These are phyloP conservation scores for Lecanoromycetidae sp. DNA, from an alignment of 2,329 filamentous ascomycete genomes.

Conservation along the genomic window DNA sequence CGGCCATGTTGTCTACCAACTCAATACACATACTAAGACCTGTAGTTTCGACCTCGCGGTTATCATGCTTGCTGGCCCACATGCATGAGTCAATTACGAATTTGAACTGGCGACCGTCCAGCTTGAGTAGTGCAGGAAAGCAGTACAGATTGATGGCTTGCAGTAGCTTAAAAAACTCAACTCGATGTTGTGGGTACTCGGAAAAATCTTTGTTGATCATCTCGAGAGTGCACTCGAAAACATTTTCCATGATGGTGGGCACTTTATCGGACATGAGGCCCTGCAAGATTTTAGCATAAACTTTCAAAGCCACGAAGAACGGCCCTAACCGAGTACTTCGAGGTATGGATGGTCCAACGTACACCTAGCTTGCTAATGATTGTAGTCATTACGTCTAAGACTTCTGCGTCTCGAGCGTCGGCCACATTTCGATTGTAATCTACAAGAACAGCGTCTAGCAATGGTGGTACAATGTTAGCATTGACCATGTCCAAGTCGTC, in stretches of 20 bases:
- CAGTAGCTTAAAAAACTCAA: conserved; percentile 98
- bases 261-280: conserved; percentile 97
- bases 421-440: conserved; percentile 97
- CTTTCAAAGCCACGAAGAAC: conserved; percentile 18
- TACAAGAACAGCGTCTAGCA: conserved; percentile 83
- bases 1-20: conserved; percentile 92
- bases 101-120: conserved; percentile 95
- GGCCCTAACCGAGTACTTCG: conserved; percentile 38
- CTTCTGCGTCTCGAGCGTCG: conserved; percentile 89
- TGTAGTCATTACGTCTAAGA: conserved; percentile 92
- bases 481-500: conserved; percentile 92
- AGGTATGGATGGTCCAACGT: conserved; percentile 48
- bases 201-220: conserved; percentile 99
- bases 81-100: conserved; percentile 98
- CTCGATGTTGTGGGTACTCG: conserved; percentile 93
- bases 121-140: conserved; percentile 85
- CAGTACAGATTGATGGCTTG: conserved; percentile 94
- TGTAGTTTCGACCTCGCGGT: conserved; percentile 90
- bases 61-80: conserved; percentile 99
- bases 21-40: conserved; percentile 97
- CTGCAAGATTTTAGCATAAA: conserved; percentile 37
- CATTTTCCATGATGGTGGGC: conserved; percentile 92
- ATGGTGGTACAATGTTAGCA: conserved; percentile 84
- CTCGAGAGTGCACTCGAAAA: conserved; percentile 94
- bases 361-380: conserved; percentile 95